phyloP scores from a whole-genome alignment of 2,329 filamentous ascomycete genomes.

The Blastomyces parvus region DNA sequence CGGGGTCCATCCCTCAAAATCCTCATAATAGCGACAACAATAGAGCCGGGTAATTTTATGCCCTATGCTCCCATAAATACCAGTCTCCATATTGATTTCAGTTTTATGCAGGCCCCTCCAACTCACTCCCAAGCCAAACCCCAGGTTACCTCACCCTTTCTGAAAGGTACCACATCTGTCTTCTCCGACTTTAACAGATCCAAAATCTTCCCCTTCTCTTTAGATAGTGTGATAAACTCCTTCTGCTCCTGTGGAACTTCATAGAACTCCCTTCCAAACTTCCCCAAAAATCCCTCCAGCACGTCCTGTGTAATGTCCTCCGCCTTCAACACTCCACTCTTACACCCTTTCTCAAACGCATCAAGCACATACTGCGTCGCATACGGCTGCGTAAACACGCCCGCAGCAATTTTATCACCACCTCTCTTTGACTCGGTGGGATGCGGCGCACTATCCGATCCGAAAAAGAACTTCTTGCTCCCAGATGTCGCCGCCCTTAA shows the following conservation, averaged over 20 bases:
- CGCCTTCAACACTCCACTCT: slow-evolving; percentile 44
- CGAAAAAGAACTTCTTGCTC: slow-evolving; percentile 54
- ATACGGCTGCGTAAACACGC: slow-evolving; percentile 55
- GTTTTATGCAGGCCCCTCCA: neutral
- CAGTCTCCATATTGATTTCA: neutral
- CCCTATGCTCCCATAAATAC: neutral
- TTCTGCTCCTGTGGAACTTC: slow-evolving; percentile 42
- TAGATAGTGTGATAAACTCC: slow-evolving; percentile 35
- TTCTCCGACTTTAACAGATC: slow-evolving; percentile 46
- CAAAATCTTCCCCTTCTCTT: slow-evolving; percentile 39
- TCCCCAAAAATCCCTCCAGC: slow-evolving; percentile 50
- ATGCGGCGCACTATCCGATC: slow-evolving; percentile 63
- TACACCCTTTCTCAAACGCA: slow-evolving; percentile 48
- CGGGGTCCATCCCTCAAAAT: neutral
- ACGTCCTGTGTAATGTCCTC: slow-evolving; percentile 47
- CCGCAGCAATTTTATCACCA: slow-evolving; percentile 43
- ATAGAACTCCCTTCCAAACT: slow-evolving; percentile 51
- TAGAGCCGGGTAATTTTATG: neutral
- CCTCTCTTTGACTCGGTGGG: slow-evolving; percentile 47
- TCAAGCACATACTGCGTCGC: slow-evolving; percentile 50
- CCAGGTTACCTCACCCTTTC: slow-evolving; percentile 10
- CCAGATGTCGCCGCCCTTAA: slow-evolving; percentile 50
- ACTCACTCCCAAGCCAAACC: slow-evolving; percentile 6
- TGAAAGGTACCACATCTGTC: slow-evolving; percentile 38
- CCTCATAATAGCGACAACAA: neutral